These are phyloP conservation scores for Flaveria robusta DNA, from an alignment of 129 eudicot species.

Conservation along the genomic window DNA sequence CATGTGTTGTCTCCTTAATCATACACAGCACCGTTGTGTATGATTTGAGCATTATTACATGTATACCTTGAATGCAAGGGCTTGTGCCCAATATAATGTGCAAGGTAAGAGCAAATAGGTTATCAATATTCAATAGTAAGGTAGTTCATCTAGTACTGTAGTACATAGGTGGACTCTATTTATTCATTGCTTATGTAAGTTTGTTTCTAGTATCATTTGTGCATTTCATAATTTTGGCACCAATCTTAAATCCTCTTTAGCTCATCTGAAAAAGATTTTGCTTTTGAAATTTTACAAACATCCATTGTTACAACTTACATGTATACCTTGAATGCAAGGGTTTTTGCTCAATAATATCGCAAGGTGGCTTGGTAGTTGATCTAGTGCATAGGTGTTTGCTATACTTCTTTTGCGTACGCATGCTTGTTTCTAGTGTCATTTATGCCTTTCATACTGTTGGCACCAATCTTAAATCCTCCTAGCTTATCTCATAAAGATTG, in stretches of 20 bases:
- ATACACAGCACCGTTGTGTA: too few species aligned
- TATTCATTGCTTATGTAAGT: neutral
- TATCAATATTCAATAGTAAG: neutral
- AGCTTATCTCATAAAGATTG: neutral
- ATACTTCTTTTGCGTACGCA: neutral
- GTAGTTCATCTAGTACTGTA: neutral
- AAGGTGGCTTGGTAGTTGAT: neutral
- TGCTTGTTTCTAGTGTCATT: neutral
- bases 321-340: too few species aligned
- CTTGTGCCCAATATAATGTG: neutral
- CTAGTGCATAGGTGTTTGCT: neutral
- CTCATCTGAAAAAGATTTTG: neutral
- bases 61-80: neutral
- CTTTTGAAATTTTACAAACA: neutral
- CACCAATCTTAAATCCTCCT: neutral
- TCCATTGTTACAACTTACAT: too few species aligned
- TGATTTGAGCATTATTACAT: neutral
- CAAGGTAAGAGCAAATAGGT: neutral
- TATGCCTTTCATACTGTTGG: too few species aligned
- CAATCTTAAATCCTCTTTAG: neutral
- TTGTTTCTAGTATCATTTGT: neutral
- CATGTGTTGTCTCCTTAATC: too few species aligned
- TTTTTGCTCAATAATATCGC: too few species aligned
- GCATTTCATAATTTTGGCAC: neutral
- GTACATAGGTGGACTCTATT: neutral